Base-by-base conservation (phyloP, 495 filamentous ascomycete genomes). In the Tuber aestivum region DNA sequence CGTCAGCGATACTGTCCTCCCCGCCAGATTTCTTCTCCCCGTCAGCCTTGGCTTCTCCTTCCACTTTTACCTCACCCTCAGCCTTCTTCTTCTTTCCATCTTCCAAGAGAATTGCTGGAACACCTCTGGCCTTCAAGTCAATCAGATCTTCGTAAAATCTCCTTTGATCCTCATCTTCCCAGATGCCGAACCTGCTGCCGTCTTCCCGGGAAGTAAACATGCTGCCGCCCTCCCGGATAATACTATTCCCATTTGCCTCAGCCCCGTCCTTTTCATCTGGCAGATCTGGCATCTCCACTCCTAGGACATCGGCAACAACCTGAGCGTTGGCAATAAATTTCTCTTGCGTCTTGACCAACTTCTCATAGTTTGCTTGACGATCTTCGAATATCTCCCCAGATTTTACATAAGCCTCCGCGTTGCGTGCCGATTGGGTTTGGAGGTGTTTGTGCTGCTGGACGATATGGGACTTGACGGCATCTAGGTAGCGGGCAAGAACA, bases 311-410 rank as follows among this genome's bases (percentile, higher is more conserved):
- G 72, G 94, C 94, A 78, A 99, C 87, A 40, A 92, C 88, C 83
- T 99, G 95, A 0, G 95, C 95, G 83, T 97, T 97, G 37, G 92
- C 85, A 69, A 97, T 88, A 8, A 98, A 89, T 76, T 93, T 94
- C 82, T 99, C 95, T 78, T 97, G 92, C 6, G 92, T 88, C 85
- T 97, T 98, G 14, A 93, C 85, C 83, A 93, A 90, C 84, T 93
- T 97, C 83, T 99, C 95, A 77, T 95, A 97, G 80, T 94, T 97
- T 41, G 94, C 89, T 82, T 99, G 95, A 27, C 95, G 92, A 81
- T 99, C 95, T 83, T 99, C 95, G 78, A 99, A 99, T 68, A 99
- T 94, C 81, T 99, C 95, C 21, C 95, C 95, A 65, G 96, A 98
- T 82, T 97, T 97, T 78, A 99, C 93, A 82, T 99, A 99, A 9